These are phyloP conservation scores for Aspergillus glaucus DNA, from an alignment of 2,329 filamentous ascomycete species.

Conservation along the genomic window DNA sequence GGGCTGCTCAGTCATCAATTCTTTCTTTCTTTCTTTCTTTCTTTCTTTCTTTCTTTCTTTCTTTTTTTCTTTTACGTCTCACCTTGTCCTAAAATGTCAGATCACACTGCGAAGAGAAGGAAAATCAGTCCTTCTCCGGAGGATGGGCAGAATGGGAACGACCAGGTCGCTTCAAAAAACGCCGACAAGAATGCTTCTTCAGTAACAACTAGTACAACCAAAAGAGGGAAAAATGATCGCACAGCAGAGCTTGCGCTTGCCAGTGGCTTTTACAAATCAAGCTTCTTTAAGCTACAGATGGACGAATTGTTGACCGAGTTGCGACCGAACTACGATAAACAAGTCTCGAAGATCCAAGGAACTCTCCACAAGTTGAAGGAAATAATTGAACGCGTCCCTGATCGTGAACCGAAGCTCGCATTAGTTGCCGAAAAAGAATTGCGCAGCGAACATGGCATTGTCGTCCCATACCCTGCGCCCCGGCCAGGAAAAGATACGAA, in stretches of 20 bases:
- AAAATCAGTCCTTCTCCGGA: constrained; percentile 38
- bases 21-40: neutral
- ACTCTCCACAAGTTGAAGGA: constrained; percentile 50
- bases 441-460: constrained; percentile 60
- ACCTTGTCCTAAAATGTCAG: constrained; percentile 21
- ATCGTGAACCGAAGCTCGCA: constrained; percentile 47
- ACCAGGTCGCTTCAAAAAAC: constrained; percentile 13
- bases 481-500: constrained; percentile 67
- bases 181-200: constrained; percentile 12
- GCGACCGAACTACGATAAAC: constrained; percentile 53
- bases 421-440: constrained; percentile 61
- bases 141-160: constrained; percentile 21
- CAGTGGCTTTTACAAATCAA: constrained; percentile 58
- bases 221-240: constrained; percentile 17
- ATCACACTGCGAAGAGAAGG: constrained; percentile 39
- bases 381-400: constrained; percentile 52
- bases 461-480: constrained; percentile 81
- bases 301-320: constrained; percentile 57
- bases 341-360: constrained; percentile 48
- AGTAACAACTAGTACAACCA: constrained; percentile 13
- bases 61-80: neutral
- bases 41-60: neutral
- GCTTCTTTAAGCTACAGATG: constrained; percentile 61
- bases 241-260: constrained; percentile 32
- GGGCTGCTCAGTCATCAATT: neutral